phyloP scores from a whole-genome alignment of 139 green algal species.

The Trebouxia sp. region DNA sequence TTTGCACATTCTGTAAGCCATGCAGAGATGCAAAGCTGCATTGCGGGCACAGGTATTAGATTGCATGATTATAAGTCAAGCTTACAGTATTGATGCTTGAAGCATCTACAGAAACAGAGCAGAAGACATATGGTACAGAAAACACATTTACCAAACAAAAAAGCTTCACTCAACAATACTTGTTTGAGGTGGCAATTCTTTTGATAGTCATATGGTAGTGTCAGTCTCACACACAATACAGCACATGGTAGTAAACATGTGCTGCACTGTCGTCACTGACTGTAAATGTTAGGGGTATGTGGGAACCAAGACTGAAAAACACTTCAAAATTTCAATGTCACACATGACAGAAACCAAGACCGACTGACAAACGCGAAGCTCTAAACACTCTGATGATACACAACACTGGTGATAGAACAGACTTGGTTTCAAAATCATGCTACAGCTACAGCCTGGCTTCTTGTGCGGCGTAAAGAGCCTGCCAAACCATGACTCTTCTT shows the following conservation, averaged over 20 bases:
- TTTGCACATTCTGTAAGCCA: too few relatives aligned
- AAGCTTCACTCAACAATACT: too few relatives aligned
- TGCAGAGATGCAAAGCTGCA: too few relatives aligned
- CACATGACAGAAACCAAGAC: not conserved
- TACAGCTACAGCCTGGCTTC: not conserved
- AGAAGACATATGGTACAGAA: too few relatives aligned
- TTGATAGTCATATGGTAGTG: conserved; percentile 24
- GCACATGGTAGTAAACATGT: not conserved
- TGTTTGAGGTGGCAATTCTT: not conserved
- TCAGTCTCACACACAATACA: conserved; percentile 13
- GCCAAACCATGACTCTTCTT: not conserved
- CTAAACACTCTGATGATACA: too few relatives aligned
- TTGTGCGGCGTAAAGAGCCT: not conserved
- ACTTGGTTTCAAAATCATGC: too few relatives aligned
- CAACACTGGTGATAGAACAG: too few relatives aligned
- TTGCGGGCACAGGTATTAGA: too few relatives aligned
- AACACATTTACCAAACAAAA: too few relatives aligned
- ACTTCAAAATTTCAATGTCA: not conserved
- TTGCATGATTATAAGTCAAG: too few relatives aligned
- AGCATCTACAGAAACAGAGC: too few relatives aligned
- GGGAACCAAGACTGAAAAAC: not conserved
- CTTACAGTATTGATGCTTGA: too few relatives aligned
- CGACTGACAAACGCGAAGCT: not conserved
- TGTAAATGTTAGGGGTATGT: conserved; percentile 12
- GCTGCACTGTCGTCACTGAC: not conserved